Evolutionary conservation across 2,329 filamentous ascomycete species (phyloP), one percentile per base, ranked within the genome.

Genomic region (Thelonectria rubi): DNA sequence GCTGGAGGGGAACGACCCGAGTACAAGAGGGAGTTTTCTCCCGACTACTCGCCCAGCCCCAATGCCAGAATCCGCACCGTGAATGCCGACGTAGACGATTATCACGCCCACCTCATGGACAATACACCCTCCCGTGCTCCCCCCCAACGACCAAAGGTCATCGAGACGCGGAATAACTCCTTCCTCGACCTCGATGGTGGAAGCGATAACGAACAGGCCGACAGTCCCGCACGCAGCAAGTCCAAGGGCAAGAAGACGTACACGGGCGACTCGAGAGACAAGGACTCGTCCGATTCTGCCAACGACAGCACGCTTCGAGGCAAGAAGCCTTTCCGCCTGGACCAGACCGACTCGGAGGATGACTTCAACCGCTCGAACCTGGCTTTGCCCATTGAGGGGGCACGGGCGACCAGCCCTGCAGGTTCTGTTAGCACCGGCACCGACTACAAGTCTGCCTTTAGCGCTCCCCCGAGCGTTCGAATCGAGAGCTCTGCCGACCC

Each of bases 21-120:
- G 18, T 80, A 77, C 53, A 76, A 81, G 39, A 81, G 87, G 65
- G 87, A 89, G 2, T 93, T 93, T 73, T 93, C 91, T 17, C 89
- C 89, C 12, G 89, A 90, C 55, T 93, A 93, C 74, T 89, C 90
- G 47, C 90, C 90, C 12, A 88, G 88, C 64, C 86, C 87, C 40
- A 89, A 86, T 73, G 89, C 91, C 26, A 88, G 86, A n/a, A 91
- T 93, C 42, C 85, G 89, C 55, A 78, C 84, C n/a, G 86, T 91
- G 37, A 81, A 82, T 55, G 78, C 82, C 5, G 80, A 79, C 39
- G 79, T 81, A 10, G 75, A 75, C 14, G 65, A 72, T 48, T 65
- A 71, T 34, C 49, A 55, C 40, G 34, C 53, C 39, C 57, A 61
- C 37, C 64, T 48, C 32, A 63, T 63, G 43, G 75, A 77, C 34